A percentile compares a stretch with the other conserved stretches of the same genome.
phyloP scores from a whole-genome alignment of 75 land plant genomes.

The Selaginella moellendorffii region DNA sequence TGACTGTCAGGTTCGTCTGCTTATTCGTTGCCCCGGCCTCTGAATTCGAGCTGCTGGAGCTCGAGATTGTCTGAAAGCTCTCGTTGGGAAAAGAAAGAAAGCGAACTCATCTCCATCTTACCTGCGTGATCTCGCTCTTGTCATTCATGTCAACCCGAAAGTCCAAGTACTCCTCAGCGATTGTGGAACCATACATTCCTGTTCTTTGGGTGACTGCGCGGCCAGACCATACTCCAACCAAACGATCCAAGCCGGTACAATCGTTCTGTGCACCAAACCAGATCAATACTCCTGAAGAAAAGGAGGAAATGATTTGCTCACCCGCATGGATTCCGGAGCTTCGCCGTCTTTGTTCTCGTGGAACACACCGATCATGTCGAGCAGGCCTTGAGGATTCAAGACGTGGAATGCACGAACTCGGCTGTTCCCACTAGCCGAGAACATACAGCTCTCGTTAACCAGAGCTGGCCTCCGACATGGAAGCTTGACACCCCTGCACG shows the following conservation, averaged over 20 bases:
- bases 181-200: conserved; percentile 86
- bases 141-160: conserved; percentile 43
- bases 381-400: conserved; percentile 62
- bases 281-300: too few species aligned
- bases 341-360: conserved; percentile 43
- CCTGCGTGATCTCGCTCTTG: conserved; percentile 65
- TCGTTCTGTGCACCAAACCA: conserved; percentile 18
- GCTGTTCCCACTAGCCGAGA: conserved; percentile 38
- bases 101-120: conserved; percentile 10
- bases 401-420: conserved; percentile 88
- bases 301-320: too few species aligned
- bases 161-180: conserved; percentile 49
- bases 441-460: conserved; percentile 90
- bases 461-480: conserved; percentile 77
- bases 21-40: background rate
- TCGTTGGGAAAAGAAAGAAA: background rate
- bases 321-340: background rate
- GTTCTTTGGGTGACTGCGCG: conserved; percentile 70
- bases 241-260: conserved; percentile 25
- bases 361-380: conserved; percentile 74
- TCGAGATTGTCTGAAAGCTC: too few species aligned
- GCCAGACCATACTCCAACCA: conserved; percentile 79
- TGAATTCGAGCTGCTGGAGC: background rate
- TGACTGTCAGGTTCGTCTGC: conserved; percentile 49
- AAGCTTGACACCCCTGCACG: conserved; percentile 77